Evolutionary conservation across 2,329 filamentous ascomycete genomes (phyloP).

Genomic region (Fusarium sp.): DNA sequence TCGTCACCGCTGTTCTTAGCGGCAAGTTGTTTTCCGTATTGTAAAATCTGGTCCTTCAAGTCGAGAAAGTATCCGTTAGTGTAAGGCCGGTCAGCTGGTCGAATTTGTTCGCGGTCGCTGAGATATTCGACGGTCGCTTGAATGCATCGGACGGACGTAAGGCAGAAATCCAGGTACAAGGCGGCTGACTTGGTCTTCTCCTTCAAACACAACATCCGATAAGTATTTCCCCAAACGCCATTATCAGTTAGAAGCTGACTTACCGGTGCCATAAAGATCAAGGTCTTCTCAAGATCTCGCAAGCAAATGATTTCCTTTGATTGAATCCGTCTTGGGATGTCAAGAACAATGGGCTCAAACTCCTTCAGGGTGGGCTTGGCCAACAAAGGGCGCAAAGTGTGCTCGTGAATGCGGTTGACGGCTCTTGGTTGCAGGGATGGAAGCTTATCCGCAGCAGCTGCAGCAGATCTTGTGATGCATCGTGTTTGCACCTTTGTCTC

Average conservation of each 20-base stretch:
- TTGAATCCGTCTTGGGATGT: constrained; percentile 83
- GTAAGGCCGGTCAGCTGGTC: constrained; percentile 89
- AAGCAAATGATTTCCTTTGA: constrained; percentile 90
- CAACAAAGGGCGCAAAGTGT: constrained; percentile 83
- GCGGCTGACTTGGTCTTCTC: constrained; percentile 79
- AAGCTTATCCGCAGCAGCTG: constrained; percentile 64
- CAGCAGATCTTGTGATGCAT: constrained; percentile 70
- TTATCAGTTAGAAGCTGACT: constrained; percentile 74
- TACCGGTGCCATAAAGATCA: constrained; percentile 93
- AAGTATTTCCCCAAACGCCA: constrained; percentile 73
- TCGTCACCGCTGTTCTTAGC: constrained; percentile 73
- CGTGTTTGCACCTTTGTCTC: constrained; percentile 57
- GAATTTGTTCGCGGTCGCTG: constrained; percentile 86
- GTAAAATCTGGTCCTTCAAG: constrained; percentile 90
- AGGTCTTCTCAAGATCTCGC: constrained; percentile 92
- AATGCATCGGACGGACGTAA: constrained; percentile 89
- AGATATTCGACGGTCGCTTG: constrained; percentile 90
- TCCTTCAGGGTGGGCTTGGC: constrained; percentile 79
- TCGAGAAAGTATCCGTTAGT: constrained; percentile 98
- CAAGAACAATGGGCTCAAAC: constrained; percentile 83
- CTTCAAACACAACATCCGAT: constrained; percentile 80
- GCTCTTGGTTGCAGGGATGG: constrained; percentile 76
- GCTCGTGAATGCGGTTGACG: constrained; percentile 82
- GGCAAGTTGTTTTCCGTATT: constrained; percentile 88
- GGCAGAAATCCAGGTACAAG: constrained; percentile 87